These are phyloP conservation scores for Sporothrix brasiliensis DNA, from an alignment of 2,329 filamentous ascomycete species.

Conservation along the genomic window DNA sequence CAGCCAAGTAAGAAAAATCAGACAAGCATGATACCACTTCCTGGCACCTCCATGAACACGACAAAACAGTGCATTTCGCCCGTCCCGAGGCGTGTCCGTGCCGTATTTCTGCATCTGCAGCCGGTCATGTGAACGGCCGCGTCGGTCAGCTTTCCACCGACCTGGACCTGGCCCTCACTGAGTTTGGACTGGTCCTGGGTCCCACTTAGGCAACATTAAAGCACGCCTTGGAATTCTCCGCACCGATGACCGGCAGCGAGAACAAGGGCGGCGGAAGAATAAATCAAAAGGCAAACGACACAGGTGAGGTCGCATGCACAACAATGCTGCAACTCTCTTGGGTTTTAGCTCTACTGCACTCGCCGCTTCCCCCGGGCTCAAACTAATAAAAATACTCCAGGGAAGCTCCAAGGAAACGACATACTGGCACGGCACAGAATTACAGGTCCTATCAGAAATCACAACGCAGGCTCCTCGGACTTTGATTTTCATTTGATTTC, in stretches of 20 bases:
- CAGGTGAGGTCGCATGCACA: neutral
- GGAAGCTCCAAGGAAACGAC: neutral
- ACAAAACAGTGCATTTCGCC: neutral
- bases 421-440: neutral
- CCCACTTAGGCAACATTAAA: neutral
- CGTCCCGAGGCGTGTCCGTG: constrained; percentile 5
- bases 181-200: neutral
- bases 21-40: neutral
- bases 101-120: constrained; percentile 16
- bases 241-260: constrained; percentile 26
- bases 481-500: neutral
- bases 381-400: neutral
- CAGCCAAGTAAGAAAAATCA: neutral
- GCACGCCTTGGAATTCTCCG: constrained; percentile 22
- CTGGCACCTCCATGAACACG: neutral
- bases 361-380: constrained; percentile 3
- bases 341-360: neutral
- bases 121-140: constrained; percentile 15
- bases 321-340: neutral
- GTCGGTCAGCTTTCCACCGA: constrained; percentile 17
- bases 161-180: neutral
- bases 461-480: constrained; percentile 1
- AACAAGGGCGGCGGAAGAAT: neutral
- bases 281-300: neutral
- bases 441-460: neutral